Conservation (phyloP, 495 filamentous ascomycete species). For the Articulospora tetracladia region DNA sequence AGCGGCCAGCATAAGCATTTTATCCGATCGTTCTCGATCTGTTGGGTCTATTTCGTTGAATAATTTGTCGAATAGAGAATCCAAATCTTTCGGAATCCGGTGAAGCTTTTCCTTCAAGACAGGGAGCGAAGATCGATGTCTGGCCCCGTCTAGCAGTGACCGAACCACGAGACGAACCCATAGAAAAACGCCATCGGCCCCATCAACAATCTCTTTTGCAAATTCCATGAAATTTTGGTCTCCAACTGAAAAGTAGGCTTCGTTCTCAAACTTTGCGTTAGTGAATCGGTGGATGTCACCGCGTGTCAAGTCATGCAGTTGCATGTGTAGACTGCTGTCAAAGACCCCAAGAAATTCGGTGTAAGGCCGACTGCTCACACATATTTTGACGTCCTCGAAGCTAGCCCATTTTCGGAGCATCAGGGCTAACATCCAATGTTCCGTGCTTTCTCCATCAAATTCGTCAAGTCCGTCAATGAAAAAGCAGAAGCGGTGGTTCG, state of each 20-base stretch:
- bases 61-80: conserved; percentile 2
- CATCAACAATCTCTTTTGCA: conserved; percentile 12
- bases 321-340: not conserved
- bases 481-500: too few species aligned
- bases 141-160: conserved; percentile 7
- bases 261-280: conserved; percentile 8
- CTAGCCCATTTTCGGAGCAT: too few species aligned
- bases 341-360: conserved; percentile 31
- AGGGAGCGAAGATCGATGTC: not conserved
- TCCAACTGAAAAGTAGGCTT: not conserved
- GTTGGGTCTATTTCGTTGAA: not conserved
- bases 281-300: conserved; percentile 23
- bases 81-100: conserved; percentile 2
- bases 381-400: conserved; percentile 46
- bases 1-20: not conserved
- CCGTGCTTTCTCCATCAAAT: too few species aligned
- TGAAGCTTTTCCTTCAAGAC: not conserved
- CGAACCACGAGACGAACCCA: conserved; percentile 26
- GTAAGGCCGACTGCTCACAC: conserved; percentile 47
- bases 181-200: conserved; percentile 31
- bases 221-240: not conserved
- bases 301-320: conserved; percentile 28
- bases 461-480: too few species aligned
- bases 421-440: too few species aligned
- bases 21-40: conserved; percentile 3